phyloP scores from a whole-genome alignment of 495 filamentous ascomycete species.

The Apodospora peruviana region DNA sequence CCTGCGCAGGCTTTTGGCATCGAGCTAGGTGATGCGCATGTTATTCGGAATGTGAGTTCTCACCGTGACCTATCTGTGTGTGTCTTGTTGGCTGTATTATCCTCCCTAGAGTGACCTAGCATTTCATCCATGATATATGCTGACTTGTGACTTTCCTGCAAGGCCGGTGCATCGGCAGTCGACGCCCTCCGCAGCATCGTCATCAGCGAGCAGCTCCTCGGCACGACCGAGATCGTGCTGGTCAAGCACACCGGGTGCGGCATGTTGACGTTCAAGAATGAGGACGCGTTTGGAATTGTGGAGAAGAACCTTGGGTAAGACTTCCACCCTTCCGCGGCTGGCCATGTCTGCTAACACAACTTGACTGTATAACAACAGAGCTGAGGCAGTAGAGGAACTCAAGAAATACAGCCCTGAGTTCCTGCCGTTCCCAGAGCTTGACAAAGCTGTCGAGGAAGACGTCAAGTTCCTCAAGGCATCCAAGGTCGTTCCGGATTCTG shows the following conservation, averaged over 20 bases:
- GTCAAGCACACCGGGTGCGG: constrained; percentile 80
- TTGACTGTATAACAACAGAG: constrained; percentile 11
- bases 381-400: constrained; percentile 19
- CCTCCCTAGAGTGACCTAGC: too few relatives aligned
- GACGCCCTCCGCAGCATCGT: constrained; percentile 71
- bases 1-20: constrained; percentile 67
- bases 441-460: constrained; percentile 61
- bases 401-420: constrained; percentile 44
- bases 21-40: constrained; percentile 68
- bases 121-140: too few relatives aligned
- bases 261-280: constrained; percentile 74
- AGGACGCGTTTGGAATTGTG: constrained; percentile 53
- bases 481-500: constrained; percentile 51
- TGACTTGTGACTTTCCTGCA: too few relatives aligned
- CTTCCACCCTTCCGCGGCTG: neutral
- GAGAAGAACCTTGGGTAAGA: constrained; percentile 46
- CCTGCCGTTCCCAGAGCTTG: constrained; percentile 58
- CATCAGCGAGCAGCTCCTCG: constrained; percentile 76
- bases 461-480: constrained; percentile 55
- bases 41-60: constrained; percentile 63
- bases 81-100: neutral
- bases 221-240: constrained; percentile 70
- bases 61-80: neutral
- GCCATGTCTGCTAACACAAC: too few relatives aligned
- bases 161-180: constrained; percentile 55